Percentiles rank a stretch among this genome's conserved stretches.
Conservation (phyloP, 768 basidiomycete species). For the Termitomyces sp. region DNA sequence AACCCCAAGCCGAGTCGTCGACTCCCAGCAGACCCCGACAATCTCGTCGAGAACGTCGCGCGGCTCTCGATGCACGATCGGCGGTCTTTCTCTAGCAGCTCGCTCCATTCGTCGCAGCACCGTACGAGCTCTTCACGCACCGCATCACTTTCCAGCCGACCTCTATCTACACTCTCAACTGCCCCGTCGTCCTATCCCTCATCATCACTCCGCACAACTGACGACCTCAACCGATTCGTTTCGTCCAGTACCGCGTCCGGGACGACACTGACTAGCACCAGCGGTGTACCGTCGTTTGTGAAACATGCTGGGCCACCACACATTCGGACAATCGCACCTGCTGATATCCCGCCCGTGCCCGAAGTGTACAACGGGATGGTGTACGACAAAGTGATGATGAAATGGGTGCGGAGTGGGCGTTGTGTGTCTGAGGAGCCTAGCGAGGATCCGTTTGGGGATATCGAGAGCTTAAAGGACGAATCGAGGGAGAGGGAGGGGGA, state of each 20-base stretch:
- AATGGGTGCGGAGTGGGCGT: constrained; percentile 54
- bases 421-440: constrained; percentile 47
- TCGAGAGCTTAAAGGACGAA: constrained; percentile 81
- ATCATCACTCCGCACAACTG: constrained; percentile 49
- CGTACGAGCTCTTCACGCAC: constrained; percentile 20
- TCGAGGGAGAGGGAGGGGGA: constrained; percentile 33
- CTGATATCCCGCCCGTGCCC: constrained; percentile 72
- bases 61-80: constrained; percentile 42
- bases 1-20: constrained; percentile 44
- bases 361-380: constrained; percentile 86
- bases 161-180: constrained; percentile 14
- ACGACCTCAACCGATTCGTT: constrained; percentile 85
- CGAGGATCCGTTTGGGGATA: constrained; percentile 90
- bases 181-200: constrained; percentile 42
- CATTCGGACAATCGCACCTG: constrained; percentile 77
- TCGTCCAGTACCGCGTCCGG: constrained; percentile 84
- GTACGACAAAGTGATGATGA: constrained; percentile 79
- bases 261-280: constrained; percentile 67
- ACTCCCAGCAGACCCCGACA: constrained; percentile 35
- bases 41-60: constrained; percentile 37
- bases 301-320: constrained; percentile 81
- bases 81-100: constrained; percentile 21
- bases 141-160: constrained; percentile 26
- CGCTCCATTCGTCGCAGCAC: constrained; percentile 14
- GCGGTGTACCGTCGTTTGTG: constrained; percentile 78